Evolutionary conservation across 495 filamentous ascomycete genomes (phyloP).

Genomic region (Penicillium pancosmium): DNA sequence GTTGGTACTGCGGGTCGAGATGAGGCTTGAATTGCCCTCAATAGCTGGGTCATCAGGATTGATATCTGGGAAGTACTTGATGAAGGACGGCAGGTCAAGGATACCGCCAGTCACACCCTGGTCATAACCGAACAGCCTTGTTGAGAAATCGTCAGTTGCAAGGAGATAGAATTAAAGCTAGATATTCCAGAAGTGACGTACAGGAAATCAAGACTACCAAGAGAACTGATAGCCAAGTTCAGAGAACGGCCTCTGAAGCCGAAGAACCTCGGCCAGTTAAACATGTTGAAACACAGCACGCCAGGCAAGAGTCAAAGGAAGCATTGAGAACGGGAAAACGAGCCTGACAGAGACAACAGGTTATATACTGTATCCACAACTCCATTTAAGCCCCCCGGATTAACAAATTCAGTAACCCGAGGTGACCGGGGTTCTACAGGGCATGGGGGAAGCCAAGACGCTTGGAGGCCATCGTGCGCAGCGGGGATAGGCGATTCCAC

Average conservation of each 20-base stretch:
- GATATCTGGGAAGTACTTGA: conserved; percentile 53
- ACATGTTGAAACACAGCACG: conserved; percentile 33
- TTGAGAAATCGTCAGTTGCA: conserved; percentile 3
- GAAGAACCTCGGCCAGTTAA: conserved; percentile 53
- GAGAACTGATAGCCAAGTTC: conserved; percentile 65
- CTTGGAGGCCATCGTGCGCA: conserved; percentile 21
- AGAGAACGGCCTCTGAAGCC: conserved; percentile 64
- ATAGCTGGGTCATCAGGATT: conserved; percentile 18
- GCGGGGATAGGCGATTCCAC: conserved; percentile 22
- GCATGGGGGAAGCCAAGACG: conserved; percentile 27
- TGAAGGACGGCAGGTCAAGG: conserved; percentile 56
- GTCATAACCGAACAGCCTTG: conserved; percentile 56
- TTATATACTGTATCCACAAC: conserved; percentile 25
- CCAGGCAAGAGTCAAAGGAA: conserved; percentile 13
- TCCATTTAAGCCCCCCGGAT: conserved; percentile 16
- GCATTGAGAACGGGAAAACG: conserved; percentile 3
- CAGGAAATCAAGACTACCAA: conserved; percentile 71
- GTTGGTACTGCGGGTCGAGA: conserved; percentile 31
- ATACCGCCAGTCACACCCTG: conserved; percentile 61
- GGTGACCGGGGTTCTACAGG: conserved; percentile 5
- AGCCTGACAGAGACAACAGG: conserved; percentile 13
- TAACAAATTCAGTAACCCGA: conserved; percentile 31
- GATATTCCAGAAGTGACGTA: conserved; percentile 16
- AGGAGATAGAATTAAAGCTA: background rate
- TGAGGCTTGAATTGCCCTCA: background rate